Evolutionary conservation across 176 grass and related monocot genomes (phyloP), one percentile per base, ranked within the genome.

Genomic region (Dactylis glomerata): DNA sequence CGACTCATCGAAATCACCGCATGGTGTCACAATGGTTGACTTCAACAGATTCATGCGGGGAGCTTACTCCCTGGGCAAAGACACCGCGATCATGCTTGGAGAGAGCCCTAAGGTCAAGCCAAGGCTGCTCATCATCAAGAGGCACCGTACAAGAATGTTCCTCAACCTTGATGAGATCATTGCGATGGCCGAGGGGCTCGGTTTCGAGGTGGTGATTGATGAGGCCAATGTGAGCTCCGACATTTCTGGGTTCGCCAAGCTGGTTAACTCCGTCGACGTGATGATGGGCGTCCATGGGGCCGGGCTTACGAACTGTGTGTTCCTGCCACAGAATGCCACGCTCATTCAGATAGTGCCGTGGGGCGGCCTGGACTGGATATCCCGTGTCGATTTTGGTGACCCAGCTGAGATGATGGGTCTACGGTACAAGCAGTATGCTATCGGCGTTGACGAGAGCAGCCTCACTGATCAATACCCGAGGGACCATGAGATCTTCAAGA

Each of bases 241-340:
- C 32, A 82, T 97, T 37, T 81, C 81, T 10, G 23, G 86, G 44
- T 94, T 94, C 17, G 89, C 94, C 0, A 70, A 6, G 51, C 85
- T 89, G 20, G 91, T 95, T 1, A 95, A 95, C 86, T 89, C 86
- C 0, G 87, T 85, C 2, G 93, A 95, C 27, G 93, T 95, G 58
- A 89, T 93, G 93, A 92, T 95, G 81, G 93, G 91, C 3, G 88
- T 93, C 40, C 91, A 92, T 20, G 91, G 93, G 1, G 93, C 91
- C 4, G 93, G 93, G 11, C 91, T 95, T 31, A 95, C 93, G 3
- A 95, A 95, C 70, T 81, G 80, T 17, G 76, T 92, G 2, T 95
- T 93, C 83, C 28, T 93, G 13, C 93, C 93, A 30, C 86, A 75
- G 30, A 91, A 95, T 26, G 93, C 83, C 1, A 87, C 89, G 2